Percentiles rank a stretch among this genome's conserved stretches.
Conservation (phyloP, 176 grass and related monocot genomes). For the Aegilops speltoides region DNA sequence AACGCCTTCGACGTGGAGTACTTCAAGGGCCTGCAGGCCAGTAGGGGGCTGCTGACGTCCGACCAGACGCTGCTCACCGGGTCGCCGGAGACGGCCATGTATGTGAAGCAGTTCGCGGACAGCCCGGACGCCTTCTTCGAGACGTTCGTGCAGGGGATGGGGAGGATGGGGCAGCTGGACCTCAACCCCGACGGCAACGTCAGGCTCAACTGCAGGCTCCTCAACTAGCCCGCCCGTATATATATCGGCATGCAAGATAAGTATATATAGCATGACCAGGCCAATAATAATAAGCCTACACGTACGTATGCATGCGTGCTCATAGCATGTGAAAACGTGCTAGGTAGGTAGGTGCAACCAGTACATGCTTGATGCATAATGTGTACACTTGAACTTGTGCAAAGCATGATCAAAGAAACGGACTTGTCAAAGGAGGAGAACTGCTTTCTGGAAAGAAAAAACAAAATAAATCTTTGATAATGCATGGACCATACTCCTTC, state of each 20-base stretch:
- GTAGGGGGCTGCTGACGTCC: slow-evolving; percentile 33
- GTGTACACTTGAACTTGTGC: no score
- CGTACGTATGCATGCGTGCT: no score
- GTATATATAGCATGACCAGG: not conserved
- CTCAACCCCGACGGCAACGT: slow-evolving; percentile 39
- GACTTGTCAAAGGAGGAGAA: no score
- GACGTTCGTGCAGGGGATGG: slow-evolving; percentile 34
- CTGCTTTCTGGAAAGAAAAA: no score
- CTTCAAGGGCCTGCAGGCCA: slow-evolving; percentile 32
- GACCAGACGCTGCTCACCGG: slow-evolving; percentile 39
- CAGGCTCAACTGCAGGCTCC: slow-evolving; percentile 4
- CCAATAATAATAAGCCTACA: not conserved
- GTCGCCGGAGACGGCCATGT: slow-evolving; percentile 7
- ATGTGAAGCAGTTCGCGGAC: slow-evolving; percentile 32
- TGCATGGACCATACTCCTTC: no score
- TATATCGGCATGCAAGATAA: not conserved
- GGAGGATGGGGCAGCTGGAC: slow-evolving; percentile 42
- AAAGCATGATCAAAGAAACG: no score
- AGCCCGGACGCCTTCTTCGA: slow-evolving; percentile 40
- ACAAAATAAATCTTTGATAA: no score
- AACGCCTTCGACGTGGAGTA: slow-evolving; percentile 41
- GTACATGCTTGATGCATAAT: no score
- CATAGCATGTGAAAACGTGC: no score
- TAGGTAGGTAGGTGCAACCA: no score
- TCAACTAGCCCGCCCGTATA: not conserved